Base-by-base conservation (phyloP, 1,284 basidiomycete genomes). In the Meira nashicola region DNA sequence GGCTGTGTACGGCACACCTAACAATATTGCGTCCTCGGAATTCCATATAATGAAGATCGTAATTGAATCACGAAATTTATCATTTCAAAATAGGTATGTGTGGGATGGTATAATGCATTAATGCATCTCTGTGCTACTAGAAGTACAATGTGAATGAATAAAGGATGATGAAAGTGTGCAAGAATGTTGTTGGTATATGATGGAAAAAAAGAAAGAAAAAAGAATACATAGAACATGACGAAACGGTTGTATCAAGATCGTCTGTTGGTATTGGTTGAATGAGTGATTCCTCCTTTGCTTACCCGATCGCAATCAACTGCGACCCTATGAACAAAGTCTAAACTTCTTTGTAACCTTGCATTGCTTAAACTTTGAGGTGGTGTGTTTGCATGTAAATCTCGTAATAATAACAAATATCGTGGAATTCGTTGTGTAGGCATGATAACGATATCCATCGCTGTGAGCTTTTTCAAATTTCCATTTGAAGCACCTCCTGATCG, bases 371-470 rank as follows among this genome's bases (percentile, higher is more conserved):
- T 65, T 25, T 67, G 65, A 9, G 68, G 68, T 10, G 68, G 67
- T 15, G 73, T 74, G 48, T 73, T 67, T 17, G 64, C 58, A 9
- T 67, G 50, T 12, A 76, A 58, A 47, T 73, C 73, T n/a, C 67
- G 61, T 54, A 76, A 53, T 57, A 76, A 63, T 23, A 76, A 60
- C 0, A 64, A 55, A 56, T 76, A 76, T 19, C 74, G 58, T 23
- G 69, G 66, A 19, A 76, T 60, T 19, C 74, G 66, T 63, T 76
- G 74, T 37, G 74, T 76, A 10, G 74, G 74, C 74, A 74, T 74
- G 58, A 76, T 76, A 1, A 65, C 68, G 15, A 76, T 62, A 55
- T 76, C 74, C 57, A 72, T 65, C 21, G 72, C 64, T 11, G 62
- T 67, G n/a, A 75, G 55, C 59, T 62, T 61, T 55, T 73, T 73